Evolutionary conservation across 805 yeast genomes (phyloP), one percentile per base, ranked within the genome.

Genomic region (Starmerella etchellsii): DNA sequence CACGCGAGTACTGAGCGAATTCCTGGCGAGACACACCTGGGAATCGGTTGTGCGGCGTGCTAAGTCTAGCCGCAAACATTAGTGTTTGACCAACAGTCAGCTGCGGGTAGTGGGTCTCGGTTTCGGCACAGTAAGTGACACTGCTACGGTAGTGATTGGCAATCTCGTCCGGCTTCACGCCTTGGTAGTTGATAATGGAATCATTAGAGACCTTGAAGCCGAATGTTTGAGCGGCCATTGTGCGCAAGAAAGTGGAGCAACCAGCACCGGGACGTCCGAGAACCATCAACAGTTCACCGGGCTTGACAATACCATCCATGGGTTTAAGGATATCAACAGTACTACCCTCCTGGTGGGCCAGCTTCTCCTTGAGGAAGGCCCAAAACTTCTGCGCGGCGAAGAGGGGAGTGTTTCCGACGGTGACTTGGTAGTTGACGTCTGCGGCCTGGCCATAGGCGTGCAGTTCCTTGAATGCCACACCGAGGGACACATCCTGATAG

Each of bases 251-350:
- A 2, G 84, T 71, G 3, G 87, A 75, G 57, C 87, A 80, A 36
- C 91, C 91, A 22, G 88, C 78, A 52, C 88, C 85, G 1, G 88
- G 85, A 47, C 79, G 70, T 39, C 81, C 83, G 26, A 77, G 59
- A 4, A 79, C 85, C 36, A 79, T 62, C 26, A 75, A 67, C 75
- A 78, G 70, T 51, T 78, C 84, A 50, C 85, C 84, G 2, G 80
- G 71, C 40, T 66, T 62, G 11, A 74, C 72, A 18, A 64, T 47
- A 29, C 63, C 72, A 53, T 57, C 57, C 49, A 59, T 49, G 9
- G 43, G 42, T 41, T 53, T 44, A 29, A 53, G 39, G 22, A 53
- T 53, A 22, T 53, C 53, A 3, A 50, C 41, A 3, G 42, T 34
- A 18, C 30, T n/a, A 15, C 25, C 29, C 13, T 35, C 18, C 26